Conservation (phyloP, 2,329 filamentous ascomycete genomes). For the Aspergillus brasiliensis region DNA sequence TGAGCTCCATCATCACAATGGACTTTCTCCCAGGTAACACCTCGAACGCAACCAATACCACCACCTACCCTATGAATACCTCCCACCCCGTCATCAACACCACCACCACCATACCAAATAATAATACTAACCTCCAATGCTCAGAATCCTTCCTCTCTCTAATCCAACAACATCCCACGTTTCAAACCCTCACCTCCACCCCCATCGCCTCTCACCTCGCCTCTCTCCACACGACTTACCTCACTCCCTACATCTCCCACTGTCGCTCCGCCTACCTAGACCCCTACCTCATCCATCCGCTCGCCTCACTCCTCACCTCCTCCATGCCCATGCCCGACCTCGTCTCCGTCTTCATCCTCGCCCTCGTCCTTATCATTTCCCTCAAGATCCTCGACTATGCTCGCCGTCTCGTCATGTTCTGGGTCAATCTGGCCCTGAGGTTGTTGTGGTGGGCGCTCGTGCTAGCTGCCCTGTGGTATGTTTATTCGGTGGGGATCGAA, state of each 20-base stretch:
- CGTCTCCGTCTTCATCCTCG: slow-evolving; percentile 49
- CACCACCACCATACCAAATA: not conserved
- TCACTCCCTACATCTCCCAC: slow-evolving; percentile 14
- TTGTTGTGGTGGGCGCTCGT: slow-evolving; percentile 67
- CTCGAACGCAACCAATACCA: not conserved
- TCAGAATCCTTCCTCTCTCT: slow-evolving; percentile 18
- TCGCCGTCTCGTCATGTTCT: slow-evolving; percentile 72
- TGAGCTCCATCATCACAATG: slow-evolving; percentile 9
- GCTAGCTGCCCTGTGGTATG: slow-evolving; percentile 55
- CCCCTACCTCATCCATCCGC: slow-evolving; percentile 28
- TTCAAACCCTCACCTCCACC: slow-evolving; percentile 21
- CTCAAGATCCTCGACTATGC: slow-evolving; percentile 69
- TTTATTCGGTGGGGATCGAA: slow-evolving; percentile 50
- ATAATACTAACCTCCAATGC: not conserved
- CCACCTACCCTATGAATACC: not conserved
- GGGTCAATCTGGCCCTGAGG: slow-evolving; percentile 67
- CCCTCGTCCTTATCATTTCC: slow-evolving; percentile 64
- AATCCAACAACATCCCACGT: slow-evolving; percentile 16
- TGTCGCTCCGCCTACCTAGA: slow-evolving; percentile 17
- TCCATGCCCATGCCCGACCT: slow-evolving; percentile 41
- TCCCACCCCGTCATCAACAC: not conserved
- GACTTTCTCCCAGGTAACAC: slow-evolving; percentile 19
- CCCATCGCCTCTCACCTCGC: slow-evolving; percentile 16
- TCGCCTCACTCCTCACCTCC: slow-evolving; percentile 38
- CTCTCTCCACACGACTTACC: slow-evolving; percentile 14